Percentiles rank a stretch among this genome's conserved stretches.
phyloP scores from a whole-genome alignment of 106 monocot species.

The Allium sativum region DNA sequence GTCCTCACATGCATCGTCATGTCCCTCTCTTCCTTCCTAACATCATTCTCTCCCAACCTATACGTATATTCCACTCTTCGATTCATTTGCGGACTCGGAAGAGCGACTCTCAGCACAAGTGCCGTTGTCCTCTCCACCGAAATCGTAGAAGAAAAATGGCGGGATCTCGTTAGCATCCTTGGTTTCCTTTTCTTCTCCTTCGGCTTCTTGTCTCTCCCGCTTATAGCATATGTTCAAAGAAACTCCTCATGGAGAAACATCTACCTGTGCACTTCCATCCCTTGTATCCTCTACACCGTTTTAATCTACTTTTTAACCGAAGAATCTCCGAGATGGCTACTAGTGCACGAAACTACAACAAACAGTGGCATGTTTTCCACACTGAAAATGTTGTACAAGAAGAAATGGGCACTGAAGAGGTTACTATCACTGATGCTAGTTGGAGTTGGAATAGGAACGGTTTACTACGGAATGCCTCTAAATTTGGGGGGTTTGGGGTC shows the following conservation, averaged over 20 bases:
- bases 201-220: slow-evolving; percentile 21
- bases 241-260: slow-evolving; percentile 19
- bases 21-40: slow-evolving; percentile 12
- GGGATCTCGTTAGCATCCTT: slow-evolving; percentile 10
- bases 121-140: slow-evolving; percentile 26
- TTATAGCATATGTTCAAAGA: slow-evolving; percentile 13
- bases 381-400: slow-evolving; percentile 27
- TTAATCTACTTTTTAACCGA: slow-evolving; percentile 1
- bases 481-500: slow-evolving; percentile 42
- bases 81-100: slow-evolving; percentile 18
- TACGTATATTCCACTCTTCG: slow-evolving; percentile 14
- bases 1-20: slow-evolving; percentile 21
- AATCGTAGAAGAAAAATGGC: slow-evolving; percentile 8
- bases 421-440: slow-evolving; percentile 43
- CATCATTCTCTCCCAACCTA: slow-evolving; percentile 10
- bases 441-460: slow-evolving; percentile 45
- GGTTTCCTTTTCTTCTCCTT: slow-evolving; percentile 20
- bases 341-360: slow-evolving; percentile 13
- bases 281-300: too few relatives aligned
- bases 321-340: slow-evolving; percentile 30
- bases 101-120: slow-evolving; percentile 15
- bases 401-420: slow-evolving; percentile 47
- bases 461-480: slow-evolving; percentile 83
- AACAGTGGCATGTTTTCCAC: slow-evolving; percentile 32
- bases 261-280: too few relatives aligned